These are phyloP conservation scores for Nicotiana benthamiana DNA, from an alignment of 257 asterid species.

Conservation along the genomic window DNA sequence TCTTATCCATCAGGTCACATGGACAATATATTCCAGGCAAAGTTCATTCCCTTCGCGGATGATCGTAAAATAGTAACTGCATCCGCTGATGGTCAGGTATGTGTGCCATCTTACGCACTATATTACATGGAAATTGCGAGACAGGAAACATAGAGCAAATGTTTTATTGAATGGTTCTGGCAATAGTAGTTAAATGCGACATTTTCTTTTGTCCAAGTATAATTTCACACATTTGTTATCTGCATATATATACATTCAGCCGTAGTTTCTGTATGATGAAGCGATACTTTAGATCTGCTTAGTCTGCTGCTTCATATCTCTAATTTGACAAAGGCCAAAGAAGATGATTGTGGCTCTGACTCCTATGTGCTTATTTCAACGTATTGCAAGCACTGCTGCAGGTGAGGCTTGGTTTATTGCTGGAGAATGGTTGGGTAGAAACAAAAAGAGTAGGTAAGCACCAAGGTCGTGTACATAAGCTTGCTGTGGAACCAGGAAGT, in stretches of 20 bases:
- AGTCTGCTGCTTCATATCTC: background rate
- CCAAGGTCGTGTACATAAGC: conserved; percentile 68
- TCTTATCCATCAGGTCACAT: conserved; percentile 71
- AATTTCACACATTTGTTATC: background rate
- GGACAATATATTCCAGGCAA: conserved; percentile 66
- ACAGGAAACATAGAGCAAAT: background rate
- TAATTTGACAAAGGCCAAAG: background rate
- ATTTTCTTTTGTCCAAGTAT: background rate
- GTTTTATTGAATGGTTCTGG: background rate
- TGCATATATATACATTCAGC: background rate
- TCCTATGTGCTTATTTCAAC: background rate
- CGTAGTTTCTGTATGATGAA: background rate
- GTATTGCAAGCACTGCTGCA: conserved; percentile 20
- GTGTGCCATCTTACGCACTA: background rate
- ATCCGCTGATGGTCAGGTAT: conserved; percentile 80
- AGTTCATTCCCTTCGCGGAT: conserved; percentile 63
- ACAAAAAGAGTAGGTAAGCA: conserved; percentile 59
- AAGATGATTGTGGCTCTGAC: background rate
- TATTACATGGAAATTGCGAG: background rate
- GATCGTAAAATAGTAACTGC: conserved; percentile 64
- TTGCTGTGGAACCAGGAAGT: conserved; percentile 84
- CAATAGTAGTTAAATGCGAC: background rate
- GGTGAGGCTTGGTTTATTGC: conserved; percentile 65
- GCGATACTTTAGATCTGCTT: background rate
- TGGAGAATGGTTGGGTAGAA: conserved; percentile 57